phyloP scores from a whole-genome alignment of 495 filamentous ascomycete genomes.

The Parathielavia hyrcaniae region DNA sequence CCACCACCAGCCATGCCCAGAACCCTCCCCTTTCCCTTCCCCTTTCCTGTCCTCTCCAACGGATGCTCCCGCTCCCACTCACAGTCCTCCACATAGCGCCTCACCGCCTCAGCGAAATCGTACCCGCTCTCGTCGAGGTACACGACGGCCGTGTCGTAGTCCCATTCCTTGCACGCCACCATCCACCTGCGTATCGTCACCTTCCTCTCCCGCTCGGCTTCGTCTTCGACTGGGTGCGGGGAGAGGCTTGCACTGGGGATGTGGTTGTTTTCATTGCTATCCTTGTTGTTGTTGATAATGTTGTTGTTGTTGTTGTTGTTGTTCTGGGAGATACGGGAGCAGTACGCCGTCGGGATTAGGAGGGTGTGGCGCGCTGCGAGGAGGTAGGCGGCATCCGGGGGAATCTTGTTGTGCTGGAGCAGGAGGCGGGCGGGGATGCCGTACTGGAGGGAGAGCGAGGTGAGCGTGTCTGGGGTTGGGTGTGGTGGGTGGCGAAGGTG shows the following conservation, averaged over 20 bases:
- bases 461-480: conserved; percentile 46
- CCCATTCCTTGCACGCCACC: conserved; percentile 62
- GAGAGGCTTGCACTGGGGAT: conserved; percentile 54
- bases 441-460: conserved; percentile 62
- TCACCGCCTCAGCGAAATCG: conserved; percentile 55
- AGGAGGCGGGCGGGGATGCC: conserved; percentile 52
- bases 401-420: conserved; percentile 55
- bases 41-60: conserved; percentile 20
- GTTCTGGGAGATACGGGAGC: not conserved
- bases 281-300: conserved; percentile 19
- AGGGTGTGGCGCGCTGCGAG: conserved; percentile 59
- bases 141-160: conserved; percentile 66
- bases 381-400: conserved; percentile 50
- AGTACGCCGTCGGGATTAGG: conserved; percentile 56
- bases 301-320: conserved; percentile 39
- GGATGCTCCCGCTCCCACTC: conserved; percentile 66
- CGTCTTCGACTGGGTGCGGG: conserved; percentile 58
- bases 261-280: not conserved
- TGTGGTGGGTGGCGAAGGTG: conserved; percentile 50
- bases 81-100: conserved; percentile 59
- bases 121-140: conserved; percentile 63
- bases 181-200: conserved; percentile 62
- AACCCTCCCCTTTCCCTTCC: not conserved
- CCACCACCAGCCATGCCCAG: conserved; percentile 18
- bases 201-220: conserved; percentile 61